phyloP scores from a whole-genome alignment of 768 basidiomycete genomes.

The Lactarius pseudohatsudake region DNA sequence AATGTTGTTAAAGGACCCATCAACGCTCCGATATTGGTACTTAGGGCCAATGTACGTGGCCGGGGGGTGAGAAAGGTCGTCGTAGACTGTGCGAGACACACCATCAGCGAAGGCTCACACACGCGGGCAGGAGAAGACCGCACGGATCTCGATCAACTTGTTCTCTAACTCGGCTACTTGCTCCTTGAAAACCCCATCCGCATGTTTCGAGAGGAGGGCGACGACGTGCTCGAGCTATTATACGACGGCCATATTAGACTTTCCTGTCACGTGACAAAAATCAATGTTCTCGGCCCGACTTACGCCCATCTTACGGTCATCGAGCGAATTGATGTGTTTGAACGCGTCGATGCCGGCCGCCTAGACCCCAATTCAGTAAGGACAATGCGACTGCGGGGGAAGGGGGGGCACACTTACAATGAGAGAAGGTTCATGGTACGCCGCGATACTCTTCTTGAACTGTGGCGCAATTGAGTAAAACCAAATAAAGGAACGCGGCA shows the following conservation, averaged over 20 bases:
- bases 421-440: slow-evolving; percentile 13
- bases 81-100: slow-evolving; percentile 54
- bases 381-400: too few species aligned
- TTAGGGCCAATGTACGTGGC: slow-evolving; percentile 62
- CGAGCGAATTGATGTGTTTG: slow-evolving; percentile 57
- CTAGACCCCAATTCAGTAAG: slow-evolving; percentile 37
- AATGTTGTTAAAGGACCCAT: slow-evolving; percentile 78
- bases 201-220: slow-evolving; percentile 56
- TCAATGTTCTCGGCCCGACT: slow-evolving; percentile 32
- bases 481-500: neutral
- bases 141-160: slow-evolving; percentile 53
- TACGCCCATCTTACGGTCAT: slow-evolving; percentile 78
- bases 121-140: neutral
- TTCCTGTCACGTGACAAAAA: neutral
- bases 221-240: slow-evolving; percentile 70
- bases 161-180: slow-evolving; percentile 41
- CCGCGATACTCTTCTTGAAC: slow-evolving; percentile 17
- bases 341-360: slow-evolving; percentile 60
- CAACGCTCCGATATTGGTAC: slow-evolving; percentile 69
- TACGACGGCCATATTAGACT: neutral
- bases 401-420: slow-evolving; percentile 1
- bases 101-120: neutral
- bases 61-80: slow-evolving; percentile 79
- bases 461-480: neutral
- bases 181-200: slow-evolving; percentile 41